A percentile compares a stretch with the other conserved stretches of the same genome.
Evolutionary conservation across 768 basidiomycete genomes (phyloP).

Genomic region (Xerocomellus dryophilus): DNA sequence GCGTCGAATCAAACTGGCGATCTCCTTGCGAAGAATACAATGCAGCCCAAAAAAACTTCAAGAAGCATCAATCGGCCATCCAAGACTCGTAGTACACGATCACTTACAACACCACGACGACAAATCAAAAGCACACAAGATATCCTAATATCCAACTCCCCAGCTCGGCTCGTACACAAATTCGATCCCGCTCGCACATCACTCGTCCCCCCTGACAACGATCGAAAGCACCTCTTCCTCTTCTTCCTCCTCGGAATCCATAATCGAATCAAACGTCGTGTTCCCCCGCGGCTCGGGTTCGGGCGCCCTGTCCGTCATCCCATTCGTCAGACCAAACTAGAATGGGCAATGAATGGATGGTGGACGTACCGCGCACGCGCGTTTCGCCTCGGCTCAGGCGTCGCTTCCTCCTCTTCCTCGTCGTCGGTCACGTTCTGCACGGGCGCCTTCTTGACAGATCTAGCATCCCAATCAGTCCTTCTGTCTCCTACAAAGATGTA

Average conservation of each 20-base stretch:
- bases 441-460: constrained; percentile 39
- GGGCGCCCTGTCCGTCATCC: background rate
- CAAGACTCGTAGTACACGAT: no score
- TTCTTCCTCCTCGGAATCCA: constrained; percentile 53
- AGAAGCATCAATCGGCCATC: no score
- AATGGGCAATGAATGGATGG: background rate
- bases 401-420: constrained; percentile 28
- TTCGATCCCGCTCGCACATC: no score
- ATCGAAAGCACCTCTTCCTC: constrained; percentile 44
- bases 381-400: constrained; percentile 30
- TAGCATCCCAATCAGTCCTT: constrained; percentile 13
- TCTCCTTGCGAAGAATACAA: no score
- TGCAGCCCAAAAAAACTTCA: no score
- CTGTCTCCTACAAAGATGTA: no score
- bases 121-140: no score
- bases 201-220: background rate
- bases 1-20: no score
- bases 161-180: no score
- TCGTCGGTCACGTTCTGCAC: constrained; percentile 32
- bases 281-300: constrained; percentile 13
- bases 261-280: constrained; percentile 46
- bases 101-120: no score
- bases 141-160: no score
- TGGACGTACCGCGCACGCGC: constrained; percentile 10
- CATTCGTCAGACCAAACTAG: background rate